These are phyloP conservation scores for Penicillium concentricum DNA, from an alignment of 2,329 filamentous ascomycete species.

Conservation along the genomic window DNA sequence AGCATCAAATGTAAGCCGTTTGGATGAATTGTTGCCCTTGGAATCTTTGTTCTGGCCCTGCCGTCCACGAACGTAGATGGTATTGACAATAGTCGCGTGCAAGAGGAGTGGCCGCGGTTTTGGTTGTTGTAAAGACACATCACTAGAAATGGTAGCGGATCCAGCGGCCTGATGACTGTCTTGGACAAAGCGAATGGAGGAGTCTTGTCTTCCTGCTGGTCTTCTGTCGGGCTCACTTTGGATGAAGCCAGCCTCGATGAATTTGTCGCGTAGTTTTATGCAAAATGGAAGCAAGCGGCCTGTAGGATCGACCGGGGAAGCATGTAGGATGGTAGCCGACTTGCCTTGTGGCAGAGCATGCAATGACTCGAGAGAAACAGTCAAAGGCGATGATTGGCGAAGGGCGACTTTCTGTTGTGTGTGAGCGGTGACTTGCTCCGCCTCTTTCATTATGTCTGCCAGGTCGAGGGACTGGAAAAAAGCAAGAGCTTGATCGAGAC, in stretches of 20 bases:
- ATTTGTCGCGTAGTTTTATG: slow-evolving; percentile 40
- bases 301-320: slow-evolving; percentile 40
- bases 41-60: slow-evolving; percentile 10
- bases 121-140: neutral
- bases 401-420: neutral
- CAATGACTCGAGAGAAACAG: slow-evolving; percentile 45
- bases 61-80: slow-evolving; percentile 61
- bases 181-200: neutral
- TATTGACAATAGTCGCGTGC: slow-evolving; percentile 85
- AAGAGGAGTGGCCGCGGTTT: slow-evolving; percentile 62
- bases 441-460: slow-evolving; percentile 34
- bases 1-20: slow-evolving; percentile 50
- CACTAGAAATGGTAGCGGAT: neutral
- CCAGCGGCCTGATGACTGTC: neutral
- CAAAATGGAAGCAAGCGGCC: slow-evolving; percentile 44
- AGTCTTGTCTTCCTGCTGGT: neutral
- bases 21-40: slow-evolving; percentile 13
- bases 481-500: slow-evolving; percentile 47
- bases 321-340: slow-evolving; percentile 42
- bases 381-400: slow-evolving; percentile 29
- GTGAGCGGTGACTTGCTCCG: slow-evolving; percentile 27
- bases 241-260: slow-evolving; percentile 46
- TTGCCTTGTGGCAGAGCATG: slow-evolving; percentile 39
- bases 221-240: slow-evolving; percentile 27
- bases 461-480: slow-evolving; percentile 51